phyloP scores from a whole-genome alignment of 2,329 filamentous ascomycete species.

The Aspergillus costaricaensis region DNA sequence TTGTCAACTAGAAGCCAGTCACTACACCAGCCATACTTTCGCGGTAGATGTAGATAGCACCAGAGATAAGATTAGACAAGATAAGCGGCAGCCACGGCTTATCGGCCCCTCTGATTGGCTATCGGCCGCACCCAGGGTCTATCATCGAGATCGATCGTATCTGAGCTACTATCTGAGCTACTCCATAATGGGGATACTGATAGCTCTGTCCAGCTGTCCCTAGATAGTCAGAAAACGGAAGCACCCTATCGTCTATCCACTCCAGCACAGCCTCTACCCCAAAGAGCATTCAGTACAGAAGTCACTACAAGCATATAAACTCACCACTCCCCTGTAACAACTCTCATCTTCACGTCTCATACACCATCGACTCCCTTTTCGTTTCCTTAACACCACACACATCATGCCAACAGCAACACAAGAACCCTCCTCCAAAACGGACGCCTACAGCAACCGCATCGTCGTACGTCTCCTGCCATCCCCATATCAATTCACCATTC shows the following conservation, averaged over 20 bases:
- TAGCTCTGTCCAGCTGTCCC: neutral
- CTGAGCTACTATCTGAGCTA: neutral
- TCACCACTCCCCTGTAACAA: neutral
- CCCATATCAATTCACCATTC: neutral
- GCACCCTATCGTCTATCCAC: neutral
- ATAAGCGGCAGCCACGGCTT: neutral
- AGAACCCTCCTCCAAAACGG: neutral
- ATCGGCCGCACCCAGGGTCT: neutral
- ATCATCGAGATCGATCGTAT: neutral
- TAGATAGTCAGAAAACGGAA: neutral
- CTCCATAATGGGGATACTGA: neutral
- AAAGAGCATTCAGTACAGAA: neutral
- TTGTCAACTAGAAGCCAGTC: too few relatives aligned
- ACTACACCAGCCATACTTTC: too few relatives aligned
- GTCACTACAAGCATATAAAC: neutral
- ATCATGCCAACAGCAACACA: neutral
- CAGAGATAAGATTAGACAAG: constrained; percentile 11
- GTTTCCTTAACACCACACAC: neutral
- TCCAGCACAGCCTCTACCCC: neutral
- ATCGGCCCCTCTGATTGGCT: neutral
- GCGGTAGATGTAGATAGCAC: neutral
- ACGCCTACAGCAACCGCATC: constrained; percentile 36
- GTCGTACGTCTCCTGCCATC: constrained; percentile 27
- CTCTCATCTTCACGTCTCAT: neutral
- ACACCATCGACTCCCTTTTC: neutral